A percentile compares a stretch with the other conserved stretches of the same genome.
Evolutionary conservation across 768 basidiomycete genomes (phyloP).

Genomic region (Pleurotus sapidus): DNA sequence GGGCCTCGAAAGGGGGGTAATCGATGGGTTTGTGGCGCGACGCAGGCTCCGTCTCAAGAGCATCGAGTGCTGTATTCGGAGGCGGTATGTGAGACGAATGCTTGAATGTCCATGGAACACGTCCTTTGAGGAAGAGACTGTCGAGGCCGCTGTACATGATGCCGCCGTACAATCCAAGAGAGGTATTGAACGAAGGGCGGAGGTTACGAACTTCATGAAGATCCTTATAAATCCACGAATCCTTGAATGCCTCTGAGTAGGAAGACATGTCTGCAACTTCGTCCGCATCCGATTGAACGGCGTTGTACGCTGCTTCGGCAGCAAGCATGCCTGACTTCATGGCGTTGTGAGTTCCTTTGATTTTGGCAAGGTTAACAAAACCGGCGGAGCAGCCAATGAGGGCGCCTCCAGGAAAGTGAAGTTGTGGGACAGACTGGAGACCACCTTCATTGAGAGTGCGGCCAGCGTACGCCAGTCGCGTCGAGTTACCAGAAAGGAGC

Average conservation of each 20-base stretch:
- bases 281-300: conserved; percentile 35
- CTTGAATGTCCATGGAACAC: conserved; percentile 89
- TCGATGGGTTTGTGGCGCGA: conserved; percentile 68
- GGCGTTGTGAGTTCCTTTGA: conserved; percentile 97
- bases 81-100: conserved; percentile 5
- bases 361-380: conserved; percentile 95
- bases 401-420: conserved; percentile 91
- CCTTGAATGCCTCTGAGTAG: conserved; percentile 68
- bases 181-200: conserved; percentile 82
- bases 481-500: conserved; percentile 58
- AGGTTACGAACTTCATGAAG: conserved; percentile 89
- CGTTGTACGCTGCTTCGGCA: conserved; percentile 80
- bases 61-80: conserved; percentile 36
- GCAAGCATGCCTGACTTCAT: conserved; percentile 99
- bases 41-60: conserved; percentile 69
- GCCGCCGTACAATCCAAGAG: conserved; percentile 83
- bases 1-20: conserved; percentile 86
- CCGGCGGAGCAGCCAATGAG: conserved; percentile 95
- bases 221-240: conserved; percentile 85
- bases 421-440: conserved; percentile 81
- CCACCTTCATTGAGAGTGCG: conserved; percentile 93
- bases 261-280: conserved; percentile 57
- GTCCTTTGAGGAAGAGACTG: conserved; percentile 77
- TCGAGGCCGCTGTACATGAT: conserved; percentile 89
- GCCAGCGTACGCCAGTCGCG: conserved; percentile 88